These are phyloP conservation scores for Lactarius hengduanensis DNA, from an alignment of 768 basidiomycete species.

Conservation along the genomic window DNA sequence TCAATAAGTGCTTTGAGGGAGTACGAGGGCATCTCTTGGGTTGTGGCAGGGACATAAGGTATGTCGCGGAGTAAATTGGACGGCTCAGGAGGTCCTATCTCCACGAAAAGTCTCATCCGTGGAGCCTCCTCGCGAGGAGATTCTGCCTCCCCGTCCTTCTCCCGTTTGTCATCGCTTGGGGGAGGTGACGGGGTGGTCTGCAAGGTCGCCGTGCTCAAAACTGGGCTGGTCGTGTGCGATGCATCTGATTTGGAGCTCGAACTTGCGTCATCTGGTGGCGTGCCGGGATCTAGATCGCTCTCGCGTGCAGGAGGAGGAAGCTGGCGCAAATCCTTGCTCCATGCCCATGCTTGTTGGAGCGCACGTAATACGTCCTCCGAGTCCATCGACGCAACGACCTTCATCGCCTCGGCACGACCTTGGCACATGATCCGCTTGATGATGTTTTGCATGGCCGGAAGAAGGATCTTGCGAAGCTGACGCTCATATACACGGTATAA, in stretches of 20 bases:
- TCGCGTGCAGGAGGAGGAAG: constrained; percentile 12
- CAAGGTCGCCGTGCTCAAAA: constrained; percentile 68
- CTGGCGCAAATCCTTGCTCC: constrained; percentile 72
- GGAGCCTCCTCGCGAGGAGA: constrained; percentile 31
- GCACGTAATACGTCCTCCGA: constrained; percentile 59
- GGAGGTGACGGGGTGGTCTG: constrained; percentile 80
- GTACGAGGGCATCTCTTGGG: constrained; percentile 45
- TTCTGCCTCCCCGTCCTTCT: constrained; percentile 37
- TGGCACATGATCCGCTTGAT: constrained; percentile 66
- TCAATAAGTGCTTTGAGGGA: constrained; percentile 46
- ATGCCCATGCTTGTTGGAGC: constrained; percentile 57
- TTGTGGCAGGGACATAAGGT: constrained; percentile 65
- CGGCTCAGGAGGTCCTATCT: constrained; percentile 60
- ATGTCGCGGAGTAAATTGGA: constrained; percentile 63
- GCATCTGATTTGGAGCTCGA: constrained; percentile 50
- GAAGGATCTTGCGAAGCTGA: constrained; percentile 57
- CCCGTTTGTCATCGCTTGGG: constrained; percentile 44
- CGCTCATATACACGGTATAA: constrained; percentile 57
- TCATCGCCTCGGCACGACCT: constrained; percentile 56
- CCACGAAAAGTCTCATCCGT: constrained; percentile 37
- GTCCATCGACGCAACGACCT: constrained; percentile 53
- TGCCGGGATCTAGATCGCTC: constrained; percentile 21
- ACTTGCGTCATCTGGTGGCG: constrained; percentile 44
- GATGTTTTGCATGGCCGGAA: constrained; percentile 67
- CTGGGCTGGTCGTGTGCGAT: constrained; percentile 68